Evolutionary conservation across 805 yeast genomes (phyloP).

Genomic region (Lipomyces spencermartinsiae): DNA sequence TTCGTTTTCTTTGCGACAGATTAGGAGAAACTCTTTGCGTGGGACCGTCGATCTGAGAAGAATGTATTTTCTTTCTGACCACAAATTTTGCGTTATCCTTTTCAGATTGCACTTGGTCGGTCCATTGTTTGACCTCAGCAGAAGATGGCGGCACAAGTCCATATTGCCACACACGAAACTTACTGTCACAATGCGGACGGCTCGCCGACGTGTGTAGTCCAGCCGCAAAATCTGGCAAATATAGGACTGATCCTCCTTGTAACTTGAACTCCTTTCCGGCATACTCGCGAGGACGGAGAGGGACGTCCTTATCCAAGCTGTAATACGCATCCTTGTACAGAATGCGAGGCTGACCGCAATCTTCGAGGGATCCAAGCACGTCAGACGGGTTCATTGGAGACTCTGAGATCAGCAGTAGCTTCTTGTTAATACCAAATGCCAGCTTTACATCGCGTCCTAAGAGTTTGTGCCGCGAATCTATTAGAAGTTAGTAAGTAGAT

Average conservation of each 20-base stretch:
- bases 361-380: constrained; percentile 57
- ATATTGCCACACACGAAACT: constrained; percentile 48
- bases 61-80: constrained; percentile 29
- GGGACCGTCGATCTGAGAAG: constrained; percentile 34
- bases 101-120: constrained; percentile 13
- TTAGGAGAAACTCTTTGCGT: constrained; percentile 18
- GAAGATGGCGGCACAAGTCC: constrained; percentile 56
- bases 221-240: constrained; percentile 43
- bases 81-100: not conserved
- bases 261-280: constrained; percentile 70
- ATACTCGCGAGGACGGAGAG: constrained; percentile 60
- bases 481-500: not conserved
- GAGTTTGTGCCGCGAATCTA: constrained; percentile 10
- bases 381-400: constrained; percentile 37
- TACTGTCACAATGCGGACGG: not conserved
- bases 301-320: constrained; percentile 58
- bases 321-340: constrained; percentile 71
- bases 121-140: constrained; percentile 50
- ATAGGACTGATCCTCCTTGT: constrained; percentile 49
- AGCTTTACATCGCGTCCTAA: constrained; percentile 9
- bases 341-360: constrained; percentile 55
- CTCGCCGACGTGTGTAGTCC: constrained; percentile 14
- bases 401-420: constrained; percentile 16
- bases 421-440: constrained; percentile 9
- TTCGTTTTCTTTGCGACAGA: constrained; percentile 44